A percentile compares a stretch with the other conserved stretches of the same genome.
Conservation (phyloP, 1,284 basidiomycete genomes). For the Naganishia cerealis region DNA sequence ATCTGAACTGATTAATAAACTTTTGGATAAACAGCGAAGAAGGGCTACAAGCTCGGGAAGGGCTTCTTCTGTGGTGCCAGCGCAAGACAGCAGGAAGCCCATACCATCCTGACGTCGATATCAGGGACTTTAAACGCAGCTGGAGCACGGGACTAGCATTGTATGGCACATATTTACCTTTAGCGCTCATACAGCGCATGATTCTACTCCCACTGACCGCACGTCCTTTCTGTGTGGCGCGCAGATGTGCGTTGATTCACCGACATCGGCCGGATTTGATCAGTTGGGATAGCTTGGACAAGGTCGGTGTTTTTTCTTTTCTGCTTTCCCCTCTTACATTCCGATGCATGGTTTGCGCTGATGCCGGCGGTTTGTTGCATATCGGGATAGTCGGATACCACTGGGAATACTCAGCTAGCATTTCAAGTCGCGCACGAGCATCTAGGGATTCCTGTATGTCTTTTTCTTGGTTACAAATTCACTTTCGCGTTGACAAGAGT, state of each 20-base stretch:
- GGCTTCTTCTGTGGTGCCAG: constrained; percentile 94
- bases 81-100: constrained; percentile 74
- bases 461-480: background rate
- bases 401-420: constrained; percentile 78
- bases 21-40: constrained; percentile 69
- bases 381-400: constrained; percentile 64
- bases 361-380: background rate
- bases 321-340: background rate
- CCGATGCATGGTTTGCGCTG: background rate
- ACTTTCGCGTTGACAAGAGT: background rate
- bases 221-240: constrained; percentile 12
- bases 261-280: constrained; percentile 92
- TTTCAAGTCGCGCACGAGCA: constrained; percentile 82
- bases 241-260: constrained; percentile 91
- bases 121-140: constrained; percentile 87
- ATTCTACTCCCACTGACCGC: constrained; percentile 24
- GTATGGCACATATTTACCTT: constrained; percentile 59
- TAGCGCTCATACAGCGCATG: background rate
- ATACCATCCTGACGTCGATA: constrained; percentile 80
- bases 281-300: constrained; percentile 77
- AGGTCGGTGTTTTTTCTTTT: constrained; percentile 56
- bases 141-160: constrained; percentile 94
- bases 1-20: constrained; percentile 33
- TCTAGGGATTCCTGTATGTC: constrained; percentile 79
- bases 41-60: constrained; percentile 94